Percentiles rank a stretch among this genome's conserved stretches.
Conservation (phyloP, 257 asterid species). For the Hygrophila difformis region DNA sequence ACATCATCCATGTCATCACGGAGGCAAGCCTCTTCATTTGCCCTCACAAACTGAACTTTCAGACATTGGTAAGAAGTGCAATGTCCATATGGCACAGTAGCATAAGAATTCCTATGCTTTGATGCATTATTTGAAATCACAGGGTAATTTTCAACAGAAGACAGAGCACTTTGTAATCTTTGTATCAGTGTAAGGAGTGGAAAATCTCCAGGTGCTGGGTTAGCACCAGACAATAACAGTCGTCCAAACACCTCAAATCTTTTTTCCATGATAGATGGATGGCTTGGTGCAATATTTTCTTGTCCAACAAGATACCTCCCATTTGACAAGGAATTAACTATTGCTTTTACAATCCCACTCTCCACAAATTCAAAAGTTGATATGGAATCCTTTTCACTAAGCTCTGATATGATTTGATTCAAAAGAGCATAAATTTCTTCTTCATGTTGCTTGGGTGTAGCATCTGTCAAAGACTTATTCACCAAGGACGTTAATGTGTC, state of each 20-base stretch:
- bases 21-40: conserved; percentile 41
- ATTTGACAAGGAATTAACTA: conserved; percentile 53
- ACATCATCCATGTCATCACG: conserved; percentile 41
- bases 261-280: conserved; percentile 34
- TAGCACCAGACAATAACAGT: conserved; percentile 39
- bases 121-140: conserved; percentile 39
- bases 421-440: conserved; percentile 45
- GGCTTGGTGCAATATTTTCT: conserved; percentile 14
- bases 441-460: conserved; percentile 36
- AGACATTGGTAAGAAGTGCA: conserved; percentile 63
- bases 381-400: conserved; percentile 56
- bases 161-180: conserved; percentile 67
- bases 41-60: conserved; percentile 72
- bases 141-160: conserved; percentile 82
- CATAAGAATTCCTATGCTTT: conserved; percentile 56
- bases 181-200: conserved; percentile 36
- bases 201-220: conserved; percentile 27
- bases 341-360: conserved; percentile 76
- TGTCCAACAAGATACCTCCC: conserved; percentile 36
- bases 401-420: conserved; percentile 53
- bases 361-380: conserved; percentile 95
- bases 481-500: conserved; percentile 35
- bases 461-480: conserved; percentile 23
- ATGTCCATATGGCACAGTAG: conserved; percentile 66
- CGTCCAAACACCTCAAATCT: conserved; percentile 71